Percentiles rank a stretch among this genome's conserved stretches.
phyloP scores from a whole-genome alignment of 805 yeast species.

The Zygoascus biomembranicola region DNA sequence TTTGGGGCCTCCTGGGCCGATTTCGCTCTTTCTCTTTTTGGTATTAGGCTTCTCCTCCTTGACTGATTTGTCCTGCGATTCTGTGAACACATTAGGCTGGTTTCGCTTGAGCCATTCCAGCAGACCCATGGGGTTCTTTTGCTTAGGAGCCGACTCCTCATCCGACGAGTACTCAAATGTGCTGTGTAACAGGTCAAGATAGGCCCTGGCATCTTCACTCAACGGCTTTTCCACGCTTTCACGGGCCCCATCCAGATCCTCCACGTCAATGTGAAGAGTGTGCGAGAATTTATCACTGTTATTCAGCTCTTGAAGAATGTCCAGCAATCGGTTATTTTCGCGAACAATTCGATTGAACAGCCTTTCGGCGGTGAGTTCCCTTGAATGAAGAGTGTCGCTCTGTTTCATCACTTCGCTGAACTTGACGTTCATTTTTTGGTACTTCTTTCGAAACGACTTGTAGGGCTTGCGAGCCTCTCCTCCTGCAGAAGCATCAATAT shows the following conservation, averaged over 20 bases:
- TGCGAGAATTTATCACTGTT: slow-evolving; percentile 6
- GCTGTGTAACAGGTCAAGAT: slow-evolving; percentile 4
- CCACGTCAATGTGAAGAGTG: slow-evolving; percentile 1
- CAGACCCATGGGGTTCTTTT: slow-evolving; percentile 12
- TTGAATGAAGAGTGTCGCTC: slow-evolving; percentile 11
- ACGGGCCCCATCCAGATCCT: neutral
- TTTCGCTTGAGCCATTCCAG: slow-evolving; percentile 17
- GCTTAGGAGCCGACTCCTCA: slow-evolving; percentile 9
- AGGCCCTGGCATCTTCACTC: slow-evolving; percentile 3
- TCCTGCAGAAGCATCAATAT: no score
- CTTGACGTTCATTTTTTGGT: slow-evolving; percentile 12
- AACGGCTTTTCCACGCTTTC: neutral
- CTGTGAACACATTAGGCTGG: slow-evolving; percentile 11
- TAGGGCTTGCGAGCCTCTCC: neutral
- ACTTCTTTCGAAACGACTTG: slow-evolving; percentile 8
- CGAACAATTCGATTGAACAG: slow-evolving; percentile 14
- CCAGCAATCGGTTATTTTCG: slow-evolving; percentile 12
- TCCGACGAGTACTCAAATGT: slow-evolving; percentile 11
- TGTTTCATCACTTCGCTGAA: slow-evolving; percentile 11
- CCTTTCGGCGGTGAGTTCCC: slow-evolving; percentile 7
- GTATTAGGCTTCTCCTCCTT: neutral
- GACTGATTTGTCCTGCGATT: neutral
- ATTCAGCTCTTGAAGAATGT: slow-evolving; percentile 10
- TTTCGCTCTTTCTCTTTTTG: neutral
- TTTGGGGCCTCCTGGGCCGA: neutral